A percentile compares a stretch with the other conserved stretches of the same genome.
phyloP scores from a whole-genome alignment of 805 yeast genomes.

The Teunomyces stri region DNA sequence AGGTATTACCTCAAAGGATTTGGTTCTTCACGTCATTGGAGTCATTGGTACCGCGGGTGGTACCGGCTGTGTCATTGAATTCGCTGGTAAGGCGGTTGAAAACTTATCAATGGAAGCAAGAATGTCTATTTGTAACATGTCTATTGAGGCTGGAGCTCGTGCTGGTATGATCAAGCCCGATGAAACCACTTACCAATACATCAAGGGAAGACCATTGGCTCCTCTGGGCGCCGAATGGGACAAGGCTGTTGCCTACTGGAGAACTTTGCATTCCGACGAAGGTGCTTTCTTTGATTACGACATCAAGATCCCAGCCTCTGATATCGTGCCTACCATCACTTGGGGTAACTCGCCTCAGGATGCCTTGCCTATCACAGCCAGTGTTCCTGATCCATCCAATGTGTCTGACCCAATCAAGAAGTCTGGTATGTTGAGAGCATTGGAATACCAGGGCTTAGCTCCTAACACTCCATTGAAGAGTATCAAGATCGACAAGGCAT shows the following conservation, averaged over 20 bases:
- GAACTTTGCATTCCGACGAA: slow-evolving; percentile 78
- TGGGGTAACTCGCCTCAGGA: slow-evolving; percentile 99
- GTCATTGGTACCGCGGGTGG: slow-evolving; percentile 99
- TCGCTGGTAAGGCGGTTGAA: slow-evolving; percentile 93
- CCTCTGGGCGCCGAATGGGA: slow-evolving; percentile 96
- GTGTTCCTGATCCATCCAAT: slow-evolving; percentile 85
- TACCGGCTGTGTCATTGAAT: slow-evolving; percentile 95
- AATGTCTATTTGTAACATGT: slow-evolving; percentile 99
- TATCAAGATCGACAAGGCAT: slow-evolving; percentile 86
- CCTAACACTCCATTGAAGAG: slow-evolving; percentile 78
- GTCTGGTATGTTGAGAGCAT: slow-evolving; percentile 87
- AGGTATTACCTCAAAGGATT: slow-evolving; percentile 95
- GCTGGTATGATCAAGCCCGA: slow-evolving; percentile 99
- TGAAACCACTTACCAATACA: slow-evolving; percentile 79
- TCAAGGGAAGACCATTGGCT: slow-evolving; percentile 91
- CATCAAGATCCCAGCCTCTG: slow-evolving; percentile 74
- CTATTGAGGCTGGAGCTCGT: slow-evolving; percentile 98
- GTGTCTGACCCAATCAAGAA: slow-evolving; percentile 70
- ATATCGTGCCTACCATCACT: slow-evolving; percentile 92
- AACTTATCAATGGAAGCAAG: slow-evolving; percentile 93
- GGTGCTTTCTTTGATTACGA: slow-evolving; percentile 89
- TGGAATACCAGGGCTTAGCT: slow-evolving; percentile 84
- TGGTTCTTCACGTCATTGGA: slow-evolving; percentile 92
- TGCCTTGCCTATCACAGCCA: slow-evolving; percentile 89
- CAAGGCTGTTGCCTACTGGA: slow-evolving; percentile 91